Evolutionary conservation across 345 rosid genomes (phyloP).

Genomic region (Dimocarpus longan): DNA sequence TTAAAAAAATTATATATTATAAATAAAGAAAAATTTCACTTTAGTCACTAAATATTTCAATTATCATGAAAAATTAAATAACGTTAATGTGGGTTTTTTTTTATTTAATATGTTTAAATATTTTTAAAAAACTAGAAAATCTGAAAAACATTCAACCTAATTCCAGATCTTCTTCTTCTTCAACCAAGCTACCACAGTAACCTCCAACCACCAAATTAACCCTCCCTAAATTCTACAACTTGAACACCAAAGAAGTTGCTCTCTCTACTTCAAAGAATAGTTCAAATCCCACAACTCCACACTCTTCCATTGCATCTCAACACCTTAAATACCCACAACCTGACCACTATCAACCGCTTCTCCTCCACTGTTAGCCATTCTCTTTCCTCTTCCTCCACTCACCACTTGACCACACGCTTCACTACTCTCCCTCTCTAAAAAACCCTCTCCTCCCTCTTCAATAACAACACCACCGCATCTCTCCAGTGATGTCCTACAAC

Average conservation of each 20-base stretch:
- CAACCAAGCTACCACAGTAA: no score
- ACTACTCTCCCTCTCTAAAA: conserved; percentile 6
- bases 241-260: conserved; percentile 37
- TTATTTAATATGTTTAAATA: no score
- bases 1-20: no score
- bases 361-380: conserved; percentile 14
- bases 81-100: no score
- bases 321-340: conserved; percentile 28
- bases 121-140: no score
- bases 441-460: conserved; percentile 12
- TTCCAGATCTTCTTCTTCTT: no score
- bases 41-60: no score
- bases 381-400: not conserved
- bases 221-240: not conserved
- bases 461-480: not conserved
- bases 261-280: conserved; percentile 53
- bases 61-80: no score
- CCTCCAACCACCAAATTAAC: no score
- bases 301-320: conserved; percentile 48
- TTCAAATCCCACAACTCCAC: conserved; percentile 39
- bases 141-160: no score
- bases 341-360: no score
- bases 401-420: not conserved
- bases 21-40: no score
- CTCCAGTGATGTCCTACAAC: conserved; percentile 25